These are phyloP conservation scores for Lycium barbarum DNA, from an alignment of 257 asterid genomes.

Conservation along the genomic window DNA sequence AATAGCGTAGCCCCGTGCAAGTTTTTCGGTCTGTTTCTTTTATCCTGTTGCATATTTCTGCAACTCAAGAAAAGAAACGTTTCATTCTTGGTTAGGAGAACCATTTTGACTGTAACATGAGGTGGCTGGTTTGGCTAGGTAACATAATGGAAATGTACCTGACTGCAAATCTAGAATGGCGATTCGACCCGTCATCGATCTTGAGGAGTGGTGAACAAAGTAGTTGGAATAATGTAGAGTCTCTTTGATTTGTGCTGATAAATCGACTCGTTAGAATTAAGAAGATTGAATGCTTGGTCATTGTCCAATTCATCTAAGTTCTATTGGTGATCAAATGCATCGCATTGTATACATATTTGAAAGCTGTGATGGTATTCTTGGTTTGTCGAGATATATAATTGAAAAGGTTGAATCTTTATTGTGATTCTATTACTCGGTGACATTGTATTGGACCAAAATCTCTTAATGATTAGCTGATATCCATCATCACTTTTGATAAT, in stretches of 20 bases:
- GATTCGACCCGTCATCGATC: background rate
- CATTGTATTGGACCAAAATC: background rate
- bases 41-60: background rate
- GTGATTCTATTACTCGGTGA: background rate
- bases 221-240: background rate
- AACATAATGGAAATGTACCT: background rate
- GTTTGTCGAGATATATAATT: background rate
- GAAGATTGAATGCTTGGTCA: background rate
- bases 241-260: background rate
- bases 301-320: background rate
- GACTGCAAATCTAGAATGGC: background rate
- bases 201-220: background rate
- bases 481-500: no score
- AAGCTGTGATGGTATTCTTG: background rate
- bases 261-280: background rate
- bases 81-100: background rate
- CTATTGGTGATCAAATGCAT: background rate
- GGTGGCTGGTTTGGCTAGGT: no score
- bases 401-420: background rate
- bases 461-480: background rate
- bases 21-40: background rate
- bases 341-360: background rate
- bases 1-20: background rate
- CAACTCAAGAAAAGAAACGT: background rate
- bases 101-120: background rate